Evolutionary conservation across 768 basidiomycete genomes (phyloP), one percentile per base, ranked within the genome.

Genomic region (Leucocoprinus sp.): DNA sequence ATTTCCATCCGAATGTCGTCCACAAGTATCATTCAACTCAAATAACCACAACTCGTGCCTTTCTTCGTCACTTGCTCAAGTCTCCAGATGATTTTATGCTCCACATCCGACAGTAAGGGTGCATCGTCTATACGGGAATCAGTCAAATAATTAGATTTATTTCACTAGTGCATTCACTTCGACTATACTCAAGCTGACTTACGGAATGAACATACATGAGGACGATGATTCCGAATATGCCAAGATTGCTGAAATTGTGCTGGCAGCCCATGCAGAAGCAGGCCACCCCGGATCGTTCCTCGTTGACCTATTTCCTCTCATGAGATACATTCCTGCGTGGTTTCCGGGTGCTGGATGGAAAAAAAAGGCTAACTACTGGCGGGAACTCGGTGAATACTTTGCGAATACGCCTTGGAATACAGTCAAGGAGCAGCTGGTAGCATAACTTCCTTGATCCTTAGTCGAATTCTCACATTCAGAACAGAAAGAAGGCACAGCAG

Each of bases 291-390:
- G 68, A 4, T 37, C 60, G 0, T 69, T 56, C 50, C 53, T 68
- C 0, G 69, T 69, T 27, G 66, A 71, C 38, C 49, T 59, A 0
- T 17, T 62, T 6, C 61, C 62, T 4, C 42, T 57, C n/a, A 56
- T 71, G 24, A 63, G 62, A 47, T 54, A 69, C 41, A 49, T 70
- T 5, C 69, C 69, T 2, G 47, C 51, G 3, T 70, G 65, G 62
- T 53, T 69, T 43, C 68, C 69, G 8, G 64, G 65, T 1, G 60
- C 60, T 1, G 60, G 56, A 9, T 70, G 70, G 54, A 60, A 67
- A 50, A 55, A 53, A 4, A 57, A 64, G 44, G 69, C 66, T 2
- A 55, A 48, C 18, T 43, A 55, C 9, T 66, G 64, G 64, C 43
- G 50, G 5, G 52, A 52, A 36, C 51, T 58, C 9, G 52, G 62